Evolutionary conservation across 192 early-diverging fungal genomes (phyloP).

Genomic region (Backusella circina): DNA sequence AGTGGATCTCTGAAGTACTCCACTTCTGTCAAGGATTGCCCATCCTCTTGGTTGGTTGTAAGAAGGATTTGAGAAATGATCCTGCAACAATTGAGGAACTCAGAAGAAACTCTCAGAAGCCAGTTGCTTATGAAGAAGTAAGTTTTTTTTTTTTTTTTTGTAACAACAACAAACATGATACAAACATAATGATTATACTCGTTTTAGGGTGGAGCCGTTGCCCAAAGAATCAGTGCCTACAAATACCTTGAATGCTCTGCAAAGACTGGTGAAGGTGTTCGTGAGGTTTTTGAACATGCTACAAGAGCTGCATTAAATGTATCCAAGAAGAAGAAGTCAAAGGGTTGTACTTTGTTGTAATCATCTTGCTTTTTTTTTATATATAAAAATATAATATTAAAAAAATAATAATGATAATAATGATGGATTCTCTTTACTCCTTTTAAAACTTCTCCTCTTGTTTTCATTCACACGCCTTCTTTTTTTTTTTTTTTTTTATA

Average conservation of each 20-base stretch:
- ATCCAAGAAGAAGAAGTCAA: constrained; percentile 20
- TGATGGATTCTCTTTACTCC: neutral
- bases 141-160: constrained; percentile 3
- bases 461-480: no score
- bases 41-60: constrained; percentile 83
- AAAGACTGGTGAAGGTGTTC: constrained; percentile 71
- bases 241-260: constrained; percentile 88
- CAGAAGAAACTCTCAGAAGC: constrained; percentile 66
- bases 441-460: neutral
- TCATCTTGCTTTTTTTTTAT: neutral
- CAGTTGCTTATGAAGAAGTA: constrained; percentile 74
- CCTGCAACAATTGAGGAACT: constrained; percentile 72
- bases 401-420: neutral
- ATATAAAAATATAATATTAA: neutral
- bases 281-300: constrained; percentile 84
- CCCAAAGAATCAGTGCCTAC: constrained; percentile 73
- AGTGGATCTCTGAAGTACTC: constrained; percentile 89
- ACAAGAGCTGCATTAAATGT: constrained; percentile 77
- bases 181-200: constrained; percentile 35
- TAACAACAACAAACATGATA: constrained; percentile 20
- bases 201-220: constrained; percentile 60
- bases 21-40: constrained; percentile 85
- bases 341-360: constrained; percentile 32
- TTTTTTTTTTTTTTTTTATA: no score
- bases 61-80: constrained; percentile 88